These are phyloP conservation scores for Tagetes patula DNA, from an alignment of 129 eudicot species.

Conservation along the genomic window DNA sequence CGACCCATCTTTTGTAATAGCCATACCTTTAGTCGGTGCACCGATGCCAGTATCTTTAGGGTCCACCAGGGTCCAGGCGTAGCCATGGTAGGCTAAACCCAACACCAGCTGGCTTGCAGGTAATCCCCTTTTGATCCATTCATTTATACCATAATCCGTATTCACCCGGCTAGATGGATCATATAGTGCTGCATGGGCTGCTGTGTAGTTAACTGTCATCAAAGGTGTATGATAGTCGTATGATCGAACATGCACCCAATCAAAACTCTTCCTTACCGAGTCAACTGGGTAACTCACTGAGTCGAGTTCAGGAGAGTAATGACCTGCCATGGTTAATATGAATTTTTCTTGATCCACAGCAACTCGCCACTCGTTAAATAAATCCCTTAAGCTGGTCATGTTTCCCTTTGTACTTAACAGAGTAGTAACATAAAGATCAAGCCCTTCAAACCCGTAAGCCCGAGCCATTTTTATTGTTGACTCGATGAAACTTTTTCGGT, in stretches of 20 bases:
- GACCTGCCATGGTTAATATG: slow-evolving; percentile 45
- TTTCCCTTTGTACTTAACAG: slow-evolving; percentile 29
- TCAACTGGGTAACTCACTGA: slow-evolving; percentile 38
- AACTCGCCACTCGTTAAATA: slow-evolving; percentile 54
- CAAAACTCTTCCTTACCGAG: slow-evolving; percentile 38
- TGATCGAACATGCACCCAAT: slow-evolving; percentile 63
- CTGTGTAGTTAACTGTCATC: slow-evolving; percentile 19
- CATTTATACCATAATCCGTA: slow-evolving; percentile 44
- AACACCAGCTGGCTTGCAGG: slow-evolving; percentile 36
- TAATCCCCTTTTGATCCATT: slow-evolving; percentile 50
- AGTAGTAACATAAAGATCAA: slow-evolving; percentile 39
- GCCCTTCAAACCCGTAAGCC: slow-evolving; percentile 44
- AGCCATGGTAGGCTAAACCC: slow-evolving; percentile 60
- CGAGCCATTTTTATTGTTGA: slow-evolving; percentile 52
- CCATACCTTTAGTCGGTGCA: slow-evolving; percentile 48
- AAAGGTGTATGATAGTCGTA: slow-evolving; percentile 49
- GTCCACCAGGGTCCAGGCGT: slow-evolving; percentile 47
- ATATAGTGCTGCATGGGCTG: slow-evolving; percentile 37
- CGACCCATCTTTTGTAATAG: slow-evolving; percentile 27
- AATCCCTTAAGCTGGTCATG: slow-evolving; percentile 41
- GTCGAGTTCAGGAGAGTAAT: slow-evolving; percentile 25
- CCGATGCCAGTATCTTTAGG: slow-evolving; percentile 34
- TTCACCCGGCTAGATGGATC: slow-evolving; percentile 49
- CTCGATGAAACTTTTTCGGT: slow-evolving; percentile 45
- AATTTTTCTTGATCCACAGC: slow-evolving; percentile 36